Conservation (phyloP, 441 rosid genomes). For the Adansonia grandidieri region DNA sequence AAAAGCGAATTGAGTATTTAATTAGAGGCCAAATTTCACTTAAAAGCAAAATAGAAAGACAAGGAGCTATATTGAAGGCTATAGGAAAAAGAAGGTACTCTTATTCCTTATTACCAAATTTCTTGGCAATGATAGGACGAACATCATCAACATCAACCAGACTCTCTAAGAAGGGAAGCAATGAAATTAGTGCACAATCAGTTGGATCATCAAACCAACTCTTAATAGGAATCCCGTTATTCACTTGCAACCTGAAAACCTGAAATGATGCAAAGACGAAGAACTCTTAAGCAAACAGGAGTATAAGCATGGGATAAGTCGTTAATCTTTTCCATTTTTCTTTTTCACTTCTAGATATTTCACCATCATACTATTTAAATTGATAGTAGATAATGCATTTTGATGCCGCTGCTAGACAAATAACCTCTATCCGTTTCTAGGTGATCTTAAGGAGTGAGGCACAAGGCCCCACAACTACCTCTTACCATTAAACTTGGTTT, state of each 20-base stretch:
- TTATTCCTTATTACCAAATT: constrained; percentile 93
- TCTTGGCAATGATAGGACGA: constrained; percentile 90
- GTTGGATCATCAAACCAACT: constrained; percentile 97
- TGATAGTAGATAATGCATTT: not conserved
- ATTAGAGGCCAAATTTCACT: constrained; percentile 49
- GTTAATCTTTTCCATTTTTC: constrained; percentile 10
- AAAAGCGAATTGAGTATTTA: constrained; percentile 43
- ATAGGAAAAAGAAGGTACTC: constrained; percentile 51
- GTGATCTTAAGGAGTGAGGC: not conserved
- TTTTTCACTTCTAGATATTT: not conserved
- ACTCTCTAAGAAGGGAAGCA: constrained; percentile 91
- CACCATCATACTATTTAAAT: constrained; percentile 11
- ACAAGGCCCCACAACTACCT: not conserved
- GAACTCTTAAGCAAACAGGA: constrained; percentile 30
- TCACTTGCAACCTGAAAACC: constrained; percentile 95
- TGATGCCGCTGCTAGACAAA: not conserved
- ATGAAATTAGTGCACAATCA: constrained; percentile 77
- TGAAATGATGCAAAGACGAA: constrained; percentile 48
- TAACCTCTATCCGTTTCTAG: constrained; percentile 9
- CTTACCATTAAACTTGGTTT: not conserved
- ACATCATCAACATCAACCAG: constrained; percentile 91
- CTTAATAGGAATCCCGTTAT: constrained; percentile 94
- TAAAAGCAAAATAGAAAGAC: constrained; percentile 37
- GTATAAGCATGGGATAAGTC: constrained; percentile 9
- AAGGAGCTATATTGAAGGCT: constrained; percentile 55